These are phyloP conservation scores for Seminavis robusta DNA, from an alignment of 108 stramenopile genomes.

Conservation along the genomic window DNA sequence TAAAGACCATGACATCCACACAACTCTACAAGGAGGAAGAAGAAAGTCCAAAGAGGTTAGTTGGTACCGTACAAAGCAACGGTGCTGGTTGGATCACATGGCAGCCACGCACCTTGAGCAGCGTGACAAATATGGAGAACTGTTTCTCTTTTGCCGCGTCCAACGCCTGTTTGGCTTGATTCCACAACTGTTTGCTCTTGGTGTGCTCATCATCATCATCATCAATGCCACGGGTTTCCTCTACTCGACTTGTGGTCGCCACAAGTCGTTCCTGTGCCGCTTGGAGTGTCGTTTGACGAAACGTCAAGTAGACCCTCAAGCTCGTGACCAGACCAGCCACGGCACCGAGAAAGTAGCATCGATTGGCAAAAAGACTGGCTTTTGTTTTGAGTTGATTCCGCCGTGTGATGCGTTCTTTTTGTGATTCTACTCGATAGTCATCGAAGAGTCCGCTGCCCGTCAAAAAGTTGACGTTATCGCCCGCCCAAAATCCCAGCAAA, in stretches of 20 bases:
- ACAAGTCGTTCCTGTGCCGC: conserved; percentile 18
- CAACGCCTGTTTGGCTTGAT: conserved; percentile 6
- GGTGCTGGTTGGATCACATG: no score
- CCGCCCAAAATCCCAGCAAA: conserved; percentile 72
- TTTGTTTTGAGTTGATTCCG: conserved; percentile 14
- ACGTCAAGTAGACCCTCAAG: conserved; percentile 25
- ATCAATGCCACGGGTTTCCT: conserved; percentile 4
- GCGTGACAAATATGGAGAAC: conserved; percentile 53
- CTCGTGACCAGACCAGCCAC: conserved; percentile 58
- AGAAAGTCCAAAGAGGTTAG: no score
- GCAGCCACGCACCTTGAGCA: no score
- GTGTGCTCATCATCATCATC: neutral
- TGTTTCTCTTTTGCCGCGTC: conserved; percentile 43
- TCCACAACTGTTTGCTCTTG: no score
- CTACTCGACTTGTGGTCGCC: conserved; percentile 8
- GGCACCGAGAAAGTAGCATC: conserved; percentile 67
- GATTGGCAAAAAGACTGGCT: conserved; percentile 44
- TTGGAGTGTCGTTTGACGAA: conserved; percentile 21
- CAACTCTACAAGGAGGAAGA: no score
- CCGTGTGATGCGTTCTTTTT: conserved; percentile 11
- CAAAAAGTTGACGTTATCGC: conserved; percentile 74
- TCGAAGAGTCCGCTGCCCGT: conserved; percentile 58
- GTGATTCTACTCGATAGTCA: conserved; percentile 13
- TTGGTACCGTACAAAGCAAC: no score
- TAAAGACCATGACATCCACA: conserved; percentile 78